Percentiles rank a stretch among this genome's conserved stretches.
Conservation (phyloP, 2,329 filamentous ascomycete species). For the Cryphonectria radicalis region DNA sequence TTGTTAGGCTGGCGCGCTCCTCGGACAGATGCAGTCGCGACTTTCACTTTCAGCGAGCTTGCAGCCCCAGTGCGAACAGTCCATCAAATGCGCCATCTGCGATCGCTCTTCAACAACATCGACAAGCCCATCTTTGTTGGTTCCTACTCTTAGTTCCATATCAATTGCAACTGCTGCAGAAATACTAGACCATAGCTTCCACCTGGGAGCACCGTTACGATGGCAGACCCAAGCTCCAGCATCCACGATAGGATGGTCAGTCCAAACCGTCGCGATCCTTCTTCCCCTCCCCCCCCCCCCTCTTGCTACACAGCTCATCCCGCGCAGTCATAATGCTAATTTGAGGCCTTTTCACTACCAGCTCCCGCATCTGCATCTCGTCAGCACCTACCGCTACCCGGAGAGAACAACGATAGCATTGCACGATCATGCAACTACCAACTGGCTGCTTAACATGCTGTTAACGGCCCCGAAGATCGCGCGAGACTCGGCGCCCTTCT, state of each 20-base stretch:
- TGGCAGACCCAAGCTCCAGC: conserved; percentile 41
- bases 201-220: conserved; percentile 29
- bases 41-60: conserved; percentile 14
- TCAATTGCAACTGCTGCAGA: neutral
- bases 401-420: conserved; percentile 71
- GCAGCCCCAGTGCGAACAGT: conserved; percentile 2
- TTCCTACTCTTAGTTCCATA: neutral
- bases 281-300: neutral
- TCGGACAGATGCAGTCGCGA: conserved; percentile 13
- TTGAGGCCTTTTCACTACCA: conserved; percentile 41
- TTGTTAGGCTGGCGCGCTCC: conserved; percentile 10
- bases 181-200: conserved; percentile 17
- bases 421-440: conserved; percentile 68
- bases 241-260: conserved; percentile 38
- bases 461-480: conserved; percentile 83
- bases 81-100: conserved; percentile 26
- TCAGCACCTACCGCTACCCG: conserved; percentile 84
- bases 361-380: conserved; percentile 87
- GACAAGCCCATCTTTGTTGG: conserved; percentile 1
- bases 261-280: neutral
- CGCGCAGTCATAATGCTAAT: conserved; percentile 40
- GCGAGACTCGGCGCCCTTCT: conserved; percentile 82
- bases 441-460: conserved; percentile 61
- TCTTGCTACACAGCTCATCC: neutral
- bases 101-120: conserved; percentile 17